Evolutionary conservation across 2,329 filamentous ascomycete species (phyloP), one percentile per base, ranked within the genome.

Genomic region (Phialocephala subalpina): DNA sequence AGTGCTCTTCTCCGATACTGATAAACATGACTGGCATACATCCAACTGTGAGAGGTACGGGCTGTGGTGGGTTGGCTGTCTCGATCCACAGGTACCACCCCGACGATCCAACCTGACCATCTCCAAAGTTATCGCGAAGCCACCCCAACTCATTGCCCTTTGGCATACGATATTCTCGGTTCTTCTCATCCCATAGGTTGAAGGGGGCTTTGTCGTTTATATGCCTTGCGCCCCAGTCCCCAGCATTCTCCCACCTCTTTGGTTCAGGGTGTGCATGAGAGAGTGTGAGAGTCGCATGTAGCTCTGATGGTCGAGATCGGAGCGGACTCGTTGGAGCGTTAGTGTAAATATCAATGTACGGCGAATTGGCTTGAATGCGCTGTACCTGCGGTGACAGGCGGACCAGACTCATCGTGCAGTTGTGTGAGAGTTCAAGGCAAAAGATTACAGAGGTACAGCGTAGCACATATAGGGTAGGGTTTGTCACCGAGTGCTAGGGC

Each of bases 111-210:
- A 68, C 12, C n/a, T 57, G n/a, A 25, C 63, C 65, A 79, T 84
- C 60, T 79, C 80, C 60, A 80, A 82, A 62, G 78, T 84, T 69
- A 76, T 82, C 62, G 75, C 79, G 61, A 78, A 78, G 49, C 81
- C 82, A 70, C 45, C 40, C 6, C 25, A 56, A 52, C 62, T 70
- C 67, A 35, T 58, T 35, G 53, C 53, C 25, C 38, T 27, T 60
- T 65, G 57, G 62, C 60, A 45, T 11, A 20, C 64, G 64, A 60
- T 63, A 70, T 58, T 58, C 7, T 60, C 62, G 49, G 12, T 63
- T 58, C 6, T 60, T 36, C 25, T 59, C 59, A 55, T 66, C 64
- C 64, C 67, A 69, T 56, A 70, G 52, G 47, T 62, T 62, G 49
- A 70, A 70, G n/a, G 68, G 67, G 25, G 67, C 64, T 9, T 64